These are phyloP conservation scores for Ambrosiella beaveri DNA, from an alignment of 2,329 filamentous ascomycete genomes.

Conservation along the genomic window DNA sequence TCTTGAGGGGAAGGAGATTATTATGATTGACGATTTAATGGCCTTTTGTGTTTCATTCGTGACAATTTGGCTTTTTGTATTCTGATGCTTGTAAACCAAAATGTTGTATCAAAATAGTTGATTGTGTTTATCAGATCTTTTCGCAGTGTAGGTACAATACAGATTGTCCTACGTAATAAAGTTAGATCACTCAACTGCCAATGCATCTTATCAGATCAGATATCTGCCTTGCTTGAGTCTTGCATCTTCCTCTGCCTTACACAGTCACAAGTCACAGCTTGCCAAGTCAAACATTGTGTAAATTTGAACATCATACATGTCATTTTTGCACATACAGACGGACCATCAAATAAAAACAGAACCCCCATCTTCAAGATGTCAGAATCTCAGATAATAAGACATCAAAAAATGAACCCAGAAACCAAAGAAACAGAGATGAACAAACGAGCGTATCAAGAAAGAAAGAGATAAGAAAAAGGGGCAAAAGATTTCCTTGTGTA, in stretches of 20 bases:
- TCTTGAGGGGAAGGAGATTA: neutral
- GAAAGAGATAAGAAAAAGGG: neutral
- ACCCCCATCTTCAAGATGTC: neutral
- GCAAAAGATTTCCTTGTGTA: slow-evolving; percentile 2
- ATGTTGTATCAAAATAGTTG: neutral
- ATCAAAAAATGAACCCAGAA: neutral
- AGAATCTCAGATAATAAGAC: neutral
- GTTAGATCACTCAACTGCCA: neutral
- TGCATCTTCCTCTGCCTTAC: no score
- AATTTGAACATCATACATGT: no score
- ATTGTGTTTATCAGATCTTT: no score
- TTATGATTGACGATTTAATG: no score
- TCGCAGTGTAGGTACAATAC: no score
- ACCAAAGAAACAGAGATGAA: neutral
- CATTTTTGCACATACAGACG: no score
- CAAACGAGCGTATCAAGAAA: neutral
- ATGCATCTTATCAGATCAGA: neutral
- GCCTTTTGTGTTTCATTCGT: no score
- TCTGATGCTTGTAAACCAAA: neutral
- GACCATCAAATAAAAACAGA: neutral
- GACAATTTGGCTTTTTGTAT: no score
- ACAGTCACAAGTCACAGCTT: no score
- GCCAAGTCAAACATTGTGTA: no score
- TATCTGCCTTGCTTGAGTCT: no score
- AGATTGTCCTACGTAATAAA: no score